These are phyloP conservation scores for Colletotrichum navitas DNA, from an alignment of 2,329 filamentous ascomycete species.

Conservation along the genomic window DNA sequence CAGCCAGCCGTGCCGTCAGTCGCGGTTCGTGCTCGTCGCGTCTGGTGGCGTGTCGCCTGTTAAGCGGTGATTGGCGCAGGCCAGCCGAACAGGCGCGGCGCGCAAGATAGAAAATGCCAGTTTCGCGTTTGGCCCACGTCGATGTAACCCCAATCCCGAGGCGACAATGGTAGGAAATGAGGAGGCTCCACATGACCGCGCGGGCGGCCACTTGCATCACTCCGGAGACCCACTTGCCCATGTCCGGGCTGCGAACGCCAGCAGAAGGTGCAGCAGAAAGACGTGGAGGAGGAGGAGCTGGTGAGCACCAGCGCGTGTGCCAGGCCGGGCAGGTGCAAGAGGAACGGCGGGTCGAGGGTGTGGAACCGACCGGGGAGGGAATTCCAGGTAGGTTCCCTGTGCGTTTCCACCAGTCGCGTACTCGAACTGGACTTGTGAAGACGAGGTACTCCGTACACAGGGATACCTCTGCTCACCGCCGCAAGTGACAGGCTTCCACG, in stretches of 20 bases:
- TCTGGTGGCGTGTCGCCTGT: not conserved
- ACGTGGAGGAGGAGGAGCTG: constrained; percentile 6
- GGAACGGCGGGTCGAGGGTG: constrained; percentile 20
- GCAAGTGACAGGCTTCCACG: constrained; percentile 26
- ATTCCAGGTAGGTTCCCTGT: not conserved
- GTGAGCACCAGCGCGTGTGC: constrained; percentile 2
- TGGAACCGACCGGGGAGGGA: not conserved
- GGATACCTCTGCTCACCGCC: constrained; percentile 33
- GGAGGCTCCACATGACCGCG: not conserved
- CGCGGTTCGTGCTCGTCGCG: constrained; percentile 9
- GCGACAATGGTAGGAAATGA: not conserved
- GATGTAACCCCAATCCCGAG: not conserved
- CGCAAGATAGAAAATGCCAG: constrained; percentile 1
- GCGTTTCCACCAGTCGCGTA: not conserved
- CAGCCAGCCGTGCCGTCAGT: not conserved
- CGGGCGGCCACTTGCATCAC: not conserved
- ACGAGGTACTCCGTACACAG: constrained; percentile 17
- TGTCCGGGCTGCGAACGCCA: constrained; percentile 25
- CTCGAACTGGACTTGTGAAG: not conserved
- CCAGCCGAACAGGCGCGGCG: constrained; percentile 7
- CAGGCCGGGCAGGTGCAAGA: constrained; percentile 6
- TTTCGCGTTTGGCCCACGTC: not conserved
- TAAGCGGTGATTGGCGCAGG: constrained; percentile 3
- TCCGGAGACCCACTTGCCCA: not conserved
- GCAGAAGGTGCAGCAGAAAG: constrained; percentile 6